A percentile compares a stretch with the other conserved stretches of the same genome.
Evolutionary conservation across 352 stramenopile species (phyloP).

Genomic region (Thalassiosira pacifica): DNA sequence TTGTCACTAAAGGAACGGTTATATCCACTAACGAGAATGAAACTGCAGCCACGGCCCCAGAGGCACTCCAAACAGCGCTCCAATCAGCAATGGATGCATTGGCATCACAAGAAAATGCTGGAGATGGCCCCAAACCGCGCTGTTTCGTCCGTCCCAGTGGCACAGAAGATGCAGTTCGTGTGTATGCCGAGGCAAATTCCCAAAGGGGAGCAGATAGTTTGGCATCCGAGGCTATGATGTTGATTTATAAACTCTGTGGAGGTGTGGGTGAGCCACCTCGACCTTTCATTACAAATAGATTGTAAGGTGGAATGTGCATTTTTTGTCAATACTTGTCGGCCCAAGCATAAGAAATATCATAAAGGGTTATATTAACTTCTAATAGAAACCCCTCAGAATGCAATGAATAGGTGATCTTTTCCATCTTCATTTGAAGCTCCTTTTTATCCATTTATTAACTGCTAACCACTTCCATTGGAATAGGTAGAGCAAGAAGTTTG

Average conservation of each 20-base stretch:
- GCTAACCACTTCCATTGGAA: too few species aligned
- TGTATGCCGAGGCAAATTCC: conserved; percentile 97
- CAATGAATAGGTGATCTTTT: too few species aligned
- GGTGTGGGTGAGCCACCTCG: conserved; percentile 70
- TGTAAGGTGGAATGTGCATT: conserved; percentile 36
- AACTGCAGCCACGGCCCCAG: conserved; percentile 71
- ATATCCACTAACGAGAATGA: conserved; percentile 89
- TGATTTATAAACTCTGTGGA: conserved; percentile 79
- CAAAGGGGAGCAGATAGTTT: conserved; percentile 91
- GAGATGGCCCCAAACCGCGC: conserved; percentile 56
- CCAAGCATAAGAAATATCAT: too few species aligned
- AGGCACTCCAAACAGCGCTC: conserved; percentile 70
- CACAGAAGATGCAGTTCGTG: conserved; percentile 97
- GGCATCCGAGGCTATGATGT: conserved; percentile 89
- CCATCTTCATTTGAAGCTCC: too few species aligned
- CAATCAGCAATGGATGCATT: conserved; percentile 72
- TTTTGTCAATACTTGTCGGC: too few species aligned
- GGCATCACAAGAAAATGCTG: conserved; percentile 34
- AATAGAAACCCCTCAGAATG: too few species aligned
- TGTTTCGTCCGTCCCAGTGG: conserved; percentile 96
- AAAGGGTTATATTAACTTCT: too few species aligned
- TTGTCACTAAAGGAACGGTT: conserved; percentile 46
- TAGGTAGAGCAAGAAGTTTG: too few species aligned
- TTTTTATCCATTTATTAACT: too few species aligned
- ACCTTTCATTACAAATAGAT: conserved; percentile 57